Base-by-base conservation (phyloP, 202 grass and related monocot genomes). In the Setaria italica region DNA sequence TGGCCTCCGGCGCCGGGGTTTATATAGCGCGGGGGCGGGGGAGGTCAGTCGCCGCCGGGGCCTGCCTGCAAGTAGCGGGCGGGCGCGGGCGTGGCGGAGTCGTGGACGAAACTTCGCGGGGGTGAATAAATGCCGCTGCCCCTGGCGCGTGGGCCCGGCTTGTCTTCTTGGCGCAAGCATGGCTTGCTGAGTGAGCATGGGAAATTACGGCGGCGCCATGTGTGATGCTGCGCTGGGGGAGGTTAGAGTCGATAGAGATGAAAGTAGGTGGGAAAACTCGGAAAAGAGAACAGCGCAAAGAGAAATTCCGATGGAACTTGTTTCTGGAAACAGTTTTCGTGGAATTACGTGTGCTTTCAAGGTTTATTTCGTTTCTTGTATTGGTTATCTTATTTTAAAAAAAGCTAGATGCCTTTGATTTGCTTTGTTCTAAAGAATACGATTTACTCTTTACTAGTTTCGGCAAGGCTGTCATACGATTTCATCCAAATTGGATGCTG, bases 11-110 rank as follows among this genome's bases (percentile, higher is more conserved):
- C 82, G 57, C 5, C 0, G 63, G 20, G 1, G 50, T 68, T 82
- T 91, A 88, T 91, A 91, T 85, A 91, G 80, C 67, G 47, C 70
- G 17, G 74, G 39, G 0, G 9, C 17, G 67, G 1, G 2, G 10
- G n/a, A 48, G 69, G 43, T 49, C 69, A 41, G 46, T 46, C 80
- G n/a, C 33, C 7, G 69, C 12, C 12, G 9, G 50, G 42, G 42
- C 42, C 42, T 41, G 10, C 9, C 49, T 21, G 19, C 17, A 37
- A 50, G 20, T 50, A 20, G 49, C 72, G 58, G 34, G 57, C 7
- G n/a, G 10, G 57, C 9, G 43, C 9, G 43, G 13, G 13, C 48
- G 48, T n/a, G 72, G 50, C 1, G 50, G 21, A 30, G 63, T 6
- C 57, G 54, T 34, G 57, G 74, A 78, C 13, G 72, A 78, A 82